Percentiles rank a stretch among this genome's conserved stretches.
phyloP scores from a whole-genome alignment of 2,329 filamentous ascomycete species.

The Colletotrichum aenigma region DNA sequence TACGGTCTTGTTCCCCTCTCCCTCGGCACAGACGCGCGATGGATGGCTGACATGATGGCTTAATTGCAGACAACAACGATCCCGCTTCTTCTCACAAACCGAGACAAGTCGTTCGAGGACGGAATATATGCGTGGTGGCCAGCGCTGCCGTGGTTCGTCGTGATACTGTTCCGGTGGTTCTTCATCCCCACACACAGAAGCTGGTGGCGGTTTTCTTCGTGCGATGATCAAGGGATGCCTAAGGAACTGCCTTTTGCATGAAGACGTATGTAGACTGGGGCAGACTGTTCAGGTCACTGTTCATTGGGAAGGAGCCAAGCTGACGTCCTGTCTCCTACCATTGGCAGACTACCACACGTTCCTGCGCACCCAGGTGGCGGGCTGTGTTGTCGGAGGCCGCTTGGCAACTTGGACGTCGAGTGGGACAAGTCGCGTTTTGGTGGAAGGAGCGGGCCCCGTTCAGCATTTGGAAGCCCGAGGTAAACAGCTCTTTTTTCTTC shows the following conservation, averaged over 20 bases:
- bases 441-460: not conserved
- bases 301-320: not conserved
- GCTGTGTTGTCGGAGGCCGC: not conserved
- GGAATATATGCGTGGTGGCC: conserved; percentile 26
- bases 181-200: conserved; percentile 36
- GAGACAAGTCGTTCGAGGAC: conserved; percentile 28
- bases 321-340: not conserved
- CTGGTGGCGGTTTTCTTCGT: conserved; percentile 39
- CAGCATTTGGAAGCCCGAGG: not conserved
- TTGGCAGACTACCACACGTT: not conserved
- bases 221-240: conserved; percentile 30
- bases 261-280: not conserved
- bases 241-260: conserved; percentile 39
- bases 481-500: not conserved
- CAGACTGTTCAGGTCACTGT: not conserved
- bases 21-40: not conserved
- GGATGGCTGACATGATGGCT: not conserved
- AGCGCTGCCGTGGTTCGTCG: conserved; percentile 27
- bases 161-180: conserved; percentile 34
- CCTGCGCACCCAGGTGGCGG: not conserved
- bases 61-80: conserved; percentile 5
- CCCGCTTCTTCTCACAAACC: conserved; percentile 26
- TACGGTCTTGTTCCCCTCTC: not conserved
- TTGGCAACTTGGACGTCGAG: not conserved
- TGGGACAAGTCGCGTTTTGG: not conserved